A percentile compares a stretch with the other conserved stretches of the same genome.
Evolutionary conservation across 2,329 filamentous ascomycete genomes (phyloP).

Genomic region (Ceratocystis papillata): DNA sequence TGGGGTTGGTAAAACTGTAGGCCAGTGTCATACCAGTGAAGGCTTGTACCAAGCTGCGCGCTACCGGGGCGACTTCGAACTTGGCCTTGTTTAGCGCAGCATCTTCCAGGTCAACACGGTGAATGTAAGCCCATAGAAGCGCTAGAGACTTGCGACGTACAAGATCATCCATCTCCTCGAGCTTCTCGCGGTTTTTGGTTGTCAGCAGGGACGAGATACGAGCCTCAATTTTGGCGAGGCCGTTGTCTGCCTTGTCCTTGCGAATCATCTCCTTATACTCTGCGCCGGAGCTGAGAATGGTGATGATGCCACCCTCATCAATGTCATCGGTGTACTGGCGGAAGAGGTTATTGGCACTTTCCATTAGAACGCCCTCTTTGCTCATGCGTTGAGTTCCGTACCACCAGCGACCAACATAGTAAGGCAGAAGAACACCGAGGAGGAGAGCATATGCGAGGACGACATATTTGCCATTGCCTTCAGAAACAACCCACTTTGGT

Average conservation of each 20-base stretch:
- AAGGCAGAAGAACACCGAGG: conserved; percentile 82
- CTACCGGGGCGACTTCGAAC: conserved; percentile 78
- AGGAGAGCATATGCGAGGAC: conserved; percentile 79
- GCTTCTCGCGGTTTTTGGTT: conserved; percentile 60
- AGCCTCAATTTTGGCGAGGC: conserved; percentile 73
- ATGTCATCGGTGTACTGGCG: conserved; percentile 80
- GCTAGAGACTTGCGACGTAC: conserved; percentile 75
- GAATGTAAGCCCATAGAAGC: conserved; percentile 89
- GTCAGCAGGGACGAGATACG: conserved; percentile 57
- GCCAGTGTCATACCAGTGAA: conserved; percentile 80
- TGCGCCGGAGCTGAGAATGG: conserved; percentile 70
- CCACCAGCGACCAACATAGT: conserved; percentile 95
- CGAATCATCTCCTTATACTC: conserved; percentile 71
- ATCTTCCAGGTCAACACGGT: conserved; percentile 75
- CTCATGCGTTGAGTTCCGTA: conserved; percentile 90
- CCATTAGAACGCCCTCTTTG: conserved; percentile 84
- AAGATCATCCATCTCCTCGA: conserved; percentile 71
- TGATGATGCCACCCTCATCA: conserved; percentile 66
- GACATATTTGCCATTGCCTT: conserved; percentile 92
- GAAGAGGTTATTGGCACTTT: conserved; percentile 91
- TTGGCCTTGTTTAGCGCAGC: conserved; percentile 69
- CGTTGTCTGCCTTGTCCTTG: conserved; percentile 67
- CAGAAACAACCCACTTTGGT: conserved; percentile 81
- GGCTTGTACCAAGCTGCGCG: conserved; percentile 72
- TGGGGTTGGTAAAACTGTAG: conserved; percentile 71